Percentiles rank a stretch among this genome's conserved stretches.
These are phyloP conservation scores for Saccharomyces mikatae DNA, from an alignment of 805 yeast species.

Conservation along the genomic window DNA sequence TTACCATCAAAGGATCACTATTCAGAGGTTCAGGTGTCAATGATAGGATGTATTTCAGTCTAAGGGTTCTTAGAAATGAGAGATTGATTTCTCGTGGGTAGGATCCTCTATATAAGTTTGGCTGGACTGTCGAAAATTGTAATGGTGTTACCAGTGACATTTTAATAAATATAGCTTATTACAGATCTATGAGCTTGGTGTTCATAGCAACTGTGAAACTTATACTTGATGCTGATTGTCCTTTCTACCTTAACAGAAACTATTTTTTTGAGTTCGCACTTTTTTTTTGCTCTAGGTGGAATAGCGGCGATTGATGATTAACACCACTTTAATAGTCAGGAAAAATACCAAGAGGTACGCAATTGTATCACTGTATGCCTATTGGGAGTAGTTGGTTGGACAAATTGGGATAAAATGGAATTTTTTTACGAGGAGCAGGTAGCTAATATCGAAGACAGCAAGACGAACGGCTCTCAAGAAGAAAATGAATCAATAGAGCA, in stretches of 20 bases:
- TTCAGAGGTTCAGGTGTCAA: slow-evolving; percentile 71
- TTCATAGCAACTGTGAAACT: neutral
- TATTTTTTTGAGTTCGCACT: neutral
- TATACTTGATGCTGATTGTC: neutral
- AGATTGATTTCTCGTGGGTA: slow-evolving; percentile 73
- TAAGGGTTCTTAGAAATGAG: slow-evolving; percentile 56
- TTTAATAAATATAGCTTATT: neutral
- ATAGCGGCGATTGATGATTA: neutral
- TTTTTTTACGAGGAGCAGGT: slow-evolving; percentile 25
- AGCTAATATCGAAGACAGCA: slow-evolving; percentile 5
- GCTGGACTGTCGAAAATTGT: slow-evolving; percentile 63
- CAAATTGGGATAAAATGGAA: slow-evolving; percentile 18
- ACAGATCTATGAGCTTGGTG: neutral
- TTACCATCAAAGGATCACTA: slow-evolving; percentile 42
- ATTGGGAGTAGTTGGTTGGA: neutral
- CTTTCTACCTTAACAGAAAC: neutral
- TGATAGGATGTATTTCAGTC: slow-evolving; percentile 65
- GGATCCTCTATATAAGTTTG: slow-evolving; percentile 71
- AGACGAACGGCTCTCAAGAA: neutral
- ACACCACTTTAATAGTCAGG: neutral
- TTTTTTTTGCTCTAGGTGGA: neutral
- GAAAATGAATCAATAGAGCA: neutral
- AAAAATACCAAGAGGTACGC: neutral
- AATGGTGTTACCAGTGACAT: slow-evolving; percentile 59
- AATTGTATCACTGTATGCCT: neutral